Conservation (phyloP, 805 yeast species). For the Crinitomyces ghanaensis region DNA sequence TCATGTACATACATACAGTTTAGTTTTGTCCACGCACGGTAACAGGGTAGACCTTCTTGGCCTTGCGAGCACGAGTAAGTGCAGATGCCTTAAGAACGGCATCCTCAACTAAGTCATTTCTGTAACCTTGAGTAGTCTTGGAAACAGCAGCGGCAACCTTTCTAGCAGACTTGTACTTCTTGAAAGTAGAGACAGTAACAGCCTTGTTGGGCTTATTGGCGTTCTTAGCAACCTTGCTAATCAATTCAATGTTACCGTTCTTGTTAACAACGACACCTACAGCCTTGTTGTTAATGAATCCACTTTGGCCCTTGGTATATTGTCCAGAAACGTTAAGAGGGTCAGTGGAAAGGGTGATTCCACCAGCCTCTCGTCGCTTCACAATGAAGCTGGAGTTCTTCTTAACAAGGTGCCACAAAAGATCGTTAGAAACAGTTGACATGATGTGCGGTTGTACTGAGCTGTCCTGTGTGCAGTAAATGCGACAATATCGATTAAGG, state of each 20-base stretch:
- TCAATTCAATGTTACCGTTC: conserved; percentile 31
- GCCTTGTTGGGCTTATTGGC: conserved; percentile 38
- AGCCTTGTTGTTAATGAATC: conserved; percentile 40
- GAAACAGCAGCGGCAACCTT: conserved; percentile 35
- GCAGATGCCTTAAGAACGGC: conserved; percentile 40
- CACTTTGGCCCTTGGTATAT: conserved; percentile 37
- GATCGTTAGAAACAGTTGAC: too few relatives aligned
- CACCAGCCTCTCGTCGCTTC: conserved; percentile 33
- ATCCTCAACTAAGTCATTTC: conserved; percentile 37
- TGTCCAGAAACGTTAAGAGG: conserved; percentile 38
- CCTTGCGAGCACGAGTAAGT: conserved; percentile 30
- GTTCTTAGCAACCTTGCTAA: conserved; percentile 35
- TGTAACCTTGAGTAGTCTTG: conserved; percentile 36
- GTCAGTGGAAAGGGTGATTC: conserved; percentile 35
- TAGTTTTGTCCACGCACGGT: too few relatives aligned
- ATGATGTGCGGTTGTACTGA: too few relatives aligned
- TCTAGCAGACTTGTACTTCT: conserved; percentile 33
- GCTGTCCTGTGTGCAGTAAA: too few relatives aligned
- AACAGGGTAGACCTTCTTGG: conserved; percentile 29
- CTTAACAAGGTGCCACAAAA: conserved; percentile 42
- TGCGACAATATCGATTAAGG: too few relatives aligned
- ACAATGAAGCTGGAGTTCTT: conserved; percentile 37
- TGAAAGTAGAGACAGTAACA: conserved; percentile 30
- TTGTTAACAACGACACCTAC: conserved; percentile 29
- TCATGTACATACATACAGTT: too few relatives aligned